Evolutionary conservation across 257 asterid species (phyloP).

Genomic region (Cordia subcordata): DNA sequence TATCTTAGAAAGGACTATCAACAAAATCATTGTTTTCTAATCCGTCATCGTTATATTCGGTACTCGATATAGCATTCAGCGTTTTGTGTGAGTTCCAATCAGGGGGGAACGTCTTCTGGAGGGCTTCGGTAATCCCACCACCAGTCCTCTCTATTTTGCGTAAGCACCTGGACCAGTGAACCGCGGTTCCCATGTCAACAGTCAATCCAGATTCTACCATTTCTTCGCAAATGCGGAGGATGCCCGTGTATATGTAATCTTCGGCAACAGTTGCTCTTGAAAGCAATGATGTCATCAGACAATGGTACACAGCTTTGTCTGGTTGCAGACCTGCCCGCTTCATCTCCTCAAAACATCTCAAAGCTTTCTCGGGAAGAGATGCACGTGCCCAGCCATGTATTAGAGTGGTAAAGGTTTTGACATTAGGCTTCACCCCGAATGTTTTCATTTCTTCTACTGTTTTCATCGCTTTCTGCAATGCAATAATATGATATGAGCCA

Average conservation of each 20-base stretch:
- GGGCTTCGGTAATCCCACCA: slow-evolving; percentile 78
- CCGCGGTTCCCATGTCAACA: slow-evolving; percentile 97
- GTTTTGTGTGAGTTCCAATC: slow-evolving; percentile 87
- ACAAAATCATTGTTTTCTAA: slow-evolving; percentile 16
- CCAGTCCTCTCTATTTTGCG: slow-evolving; percentile 78
- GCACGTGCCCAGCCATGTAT: slow-evolving; percentile 97
- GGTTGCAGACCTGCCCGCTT: slow-evolving; percentile 65
- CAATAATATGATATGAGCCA: not conserved
- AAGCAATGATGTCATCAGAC: slow-evolving; percentile 82
- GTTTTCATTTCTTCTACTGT: slow-evolving; percentile 81
- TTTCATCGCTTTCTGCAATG: slow-evolving; percentile 64
- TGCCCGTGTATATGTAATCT: slow-evolving; percentile 57
- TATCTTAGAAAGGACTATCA: slow-evolving; percentile 12
- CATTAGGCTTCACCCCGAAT: slow-evolving; percentile 65
- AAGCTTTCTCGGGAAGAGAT: slow-evolving; percentile 89
- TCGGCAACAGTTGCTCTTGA: slow-evolving; percentile 88
- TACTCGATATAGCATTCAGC: slow-evolving; percentile 38
- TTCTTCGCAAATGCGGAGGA: slow-evolving; percentile 60
- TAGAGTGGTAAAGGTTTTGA: slow-evolving; percentile 88
- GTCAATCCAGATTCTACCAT: slow-evolving; percentile 55
- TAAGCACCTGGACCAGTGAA: slow-evolving; percentile 88
- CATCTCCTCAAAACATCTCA: slow-evolving; percentile 90
- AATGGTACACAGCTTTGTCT: slow-evolving; percentile 93
- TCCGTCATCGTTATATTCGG: slow-evolving; percentile 21
- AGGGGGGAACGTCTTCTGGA: slow-evolving; percentile 94